These are phyloP conservation scores for Lycium barbarum DNA, from an alignment of 257 asterid genomes.

Conservation along the genomic window DNA sequence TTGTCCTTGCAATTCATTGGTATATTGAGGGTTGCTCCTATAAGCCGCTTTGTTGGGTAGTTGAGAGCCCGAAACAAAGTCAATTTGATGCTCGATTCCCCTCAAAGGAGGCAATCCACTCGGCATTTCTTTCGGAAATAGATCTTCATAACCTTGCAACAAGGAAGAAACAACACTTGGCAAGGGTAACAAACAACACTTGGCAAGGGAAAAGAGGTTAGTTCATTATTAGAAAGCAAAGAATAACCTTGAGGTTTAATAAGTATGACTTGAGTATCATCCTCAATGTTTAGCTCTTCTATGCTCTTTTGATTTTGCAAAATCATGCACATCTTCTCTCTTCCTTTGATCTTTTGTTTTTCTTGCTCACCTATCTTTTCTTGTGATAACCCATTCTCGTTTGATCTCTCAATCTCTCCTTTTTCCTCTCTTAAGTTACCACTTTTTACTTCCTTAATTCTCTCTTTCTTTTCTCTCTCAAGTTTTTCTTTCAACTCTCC, in stretches of 20 bases:
- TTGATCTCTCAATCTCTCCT: background rate
- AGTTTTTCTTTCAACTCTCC: background rate
- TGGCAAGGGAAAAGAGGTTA: background rate
- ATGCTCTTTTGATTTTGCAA: no score
- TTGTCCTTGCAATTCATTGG: background rate
- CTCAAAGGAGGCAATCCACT: background rate
- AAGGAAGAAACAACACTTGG: background rate
- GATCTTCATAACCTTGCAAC: background rate
- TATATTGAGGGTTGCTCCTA: background rate
- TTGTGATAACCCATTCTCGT: no score
- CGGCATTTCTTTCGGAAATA: background rate
- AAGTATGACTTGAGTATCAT: background rate
- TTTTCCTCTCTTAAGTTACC: background rate
- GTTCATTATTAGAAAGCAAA: background rate
- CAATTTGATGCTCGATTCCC: background rate
- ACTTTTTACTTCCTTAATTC: background rate
- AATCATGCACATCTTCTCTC: no score
- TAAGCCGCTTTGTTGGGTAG: background rate
- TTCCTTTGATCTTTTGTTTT: no score
- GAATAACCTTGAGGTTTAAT: background rate
- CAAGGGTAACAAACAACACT: background rate
- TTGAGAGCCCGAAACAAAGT: background rate
- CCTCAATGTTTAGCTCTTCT: background rate
- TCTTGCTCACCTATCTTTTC: no score
- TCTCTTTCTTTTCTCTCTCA: background rate